Evolutionary conservation across 345 rosid genomes (phyloP).

Genomic region (Populus ilicifolia): DNA sequence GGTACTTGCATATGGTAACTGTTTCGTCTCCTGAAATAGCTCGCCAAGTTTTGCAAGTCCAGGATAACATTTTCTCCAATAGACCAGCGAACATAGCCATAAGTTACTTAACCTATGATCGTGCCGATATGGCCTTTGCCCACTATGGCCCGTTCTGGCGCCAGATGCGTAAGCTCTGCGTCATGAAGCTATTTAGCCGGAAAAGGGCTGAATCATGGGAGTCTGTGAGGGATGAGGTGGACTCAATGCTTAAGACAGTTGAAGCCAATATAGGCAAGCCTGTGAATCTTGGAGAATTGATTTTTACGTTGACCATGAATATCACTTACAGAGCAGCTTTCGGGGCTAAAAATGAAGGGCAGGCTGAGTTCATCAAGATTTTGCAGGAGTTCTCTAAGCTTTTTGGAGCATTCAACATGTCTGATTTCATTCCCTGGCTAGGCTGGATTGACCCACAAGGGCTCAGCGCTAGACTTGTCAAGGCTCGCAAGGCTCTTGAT

Average conservation of each 20-base stretch:
- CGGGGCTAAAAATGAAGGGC: slow-evolving; percentile 59
- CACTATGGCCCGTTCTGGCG: slow-evolving; percentile 97
- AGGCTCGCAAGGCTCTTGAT: slow-evolving; percentile 68
- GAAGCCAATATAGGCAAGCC: slow-evolving; percentile 43
- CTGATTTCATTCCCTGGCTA: slow-evolving; percentile 75
- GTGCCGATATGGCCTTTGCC: slow-evolving; percentile 96
- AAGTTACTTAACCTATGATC: slow-evolving; percentile 73
- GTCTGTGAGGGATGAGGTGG: slow-evolving; percentile 86
- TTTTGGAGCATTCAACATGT: slow-evolving; percentile 86
- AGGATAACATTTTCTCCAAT: slow-evolving; percentile 81
- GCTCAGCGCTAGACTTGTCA: slow-evolving; percentile 45
- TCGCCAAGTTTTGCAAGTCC: slow-evolving; percentile 76
- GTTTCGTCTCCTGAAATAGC: slow-evolving; percentile 74
- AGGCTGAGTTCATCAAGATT: slow-evolving; percentile 68
- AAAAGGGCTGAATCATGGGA: slow-evolving; percentile 93
- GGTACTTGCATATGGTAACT: slow-evolving; percentile 61
- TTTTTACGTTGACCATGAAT: slow-evolving; percentile 70
- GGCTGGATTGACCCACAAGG: slow-evolving; percentile 69
- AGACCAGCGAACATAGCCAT: slow-evolving; percentile 82
- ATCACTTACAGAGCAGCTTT: slow-evolving; percentile 80
- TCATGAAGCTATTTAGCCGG: slow-evolving; percentile 85
- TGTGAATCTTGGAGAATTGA: slow-evolving; percentile 68
- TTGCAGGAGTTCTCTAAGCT: slow-evolving; percentile 91
- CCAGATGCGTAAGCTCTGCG: slow-evolving; percentile 92
- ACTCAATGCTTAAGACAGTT: slow-evolving; percentile 37